Conservation (phyloP, 176 grass and related monocot genomes). For the Echinochloa phyllopogon region DNA sequence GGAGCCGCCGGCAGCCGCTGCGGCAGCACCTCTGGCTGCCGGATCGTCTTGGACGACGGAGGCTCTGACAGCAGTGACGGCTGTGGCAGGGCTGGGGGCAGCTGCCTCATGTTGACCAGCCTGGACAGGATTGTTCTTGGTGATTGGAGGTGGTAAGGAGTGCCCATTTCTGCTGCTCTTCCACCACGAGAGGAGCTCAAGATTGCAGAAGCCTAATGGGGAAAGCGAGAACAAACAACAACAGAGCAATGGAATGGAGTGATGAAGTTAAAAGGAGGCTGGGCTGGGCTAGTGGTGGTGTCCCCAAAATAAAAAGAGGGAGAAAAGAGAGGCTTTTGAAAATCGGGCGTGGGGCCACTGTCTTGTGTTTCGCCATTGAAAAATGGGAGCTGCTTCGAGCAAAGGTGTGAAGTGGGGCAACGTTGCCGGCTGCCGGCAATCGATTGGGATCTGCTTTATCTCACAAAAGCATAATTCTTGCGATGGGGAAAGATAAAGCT, state of each 20-base stretch:
- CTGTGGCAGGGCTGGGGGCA: slow-evolving; percentile 7
- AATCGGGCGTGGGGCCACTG: slow-evolving; percentile 45
- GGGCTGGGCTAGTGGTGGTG: slow-evolving; percentile 40
- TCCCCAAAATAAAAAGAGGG: slow-evolving; percentile 48
- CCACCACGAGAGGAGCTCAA: background rate
- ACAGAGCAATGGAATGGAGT: slow-evolving; percentile 58
- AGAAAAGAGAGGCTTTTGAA: slow-evolving; percentile 57
- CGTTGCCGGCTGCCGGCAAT: slow-evolving; percentile 15
- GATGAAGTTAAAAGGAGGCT: slow-evolving; percentile 57
- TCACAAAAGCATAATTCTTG: slow-evolving; percentile 54
- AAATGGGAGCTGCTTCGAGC: slow-evolving; percentile 47
- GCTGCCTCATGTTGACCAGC: slow-evolving; percentile 47
- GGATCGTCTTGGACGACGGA: slow-evolving; percentile 32
- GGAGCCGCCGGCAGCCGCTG: background rate
- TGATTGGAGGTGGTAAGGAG: slow-evolving; percentile 55
- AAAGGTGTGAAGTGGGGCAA: slow-evolving; percentile 47
- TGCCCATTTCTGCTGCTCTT: slow-evolving; percentile 30
- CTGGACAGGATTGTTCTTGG: slow-evolving; percentile 38
- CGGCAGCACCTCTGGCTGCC: slow-evolving; percentile 9
- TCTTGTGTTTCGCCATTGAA: slow-evolving; percentile 39
- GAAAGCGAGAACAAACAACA: slow-evolving; percentile 26
- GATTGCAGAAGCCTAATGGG: background rate
- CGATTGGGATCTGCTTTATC: slow-evolving; percentile 41
- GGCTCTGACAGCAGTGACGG: background rate
- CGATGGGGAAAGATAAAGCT: slow-evolving; percentile 37